These are phyloP conservation scores for Sugiyamaella smithiae DNA, from an alignment of 805 yeast species.

Conservation along the genomic window DNA sequence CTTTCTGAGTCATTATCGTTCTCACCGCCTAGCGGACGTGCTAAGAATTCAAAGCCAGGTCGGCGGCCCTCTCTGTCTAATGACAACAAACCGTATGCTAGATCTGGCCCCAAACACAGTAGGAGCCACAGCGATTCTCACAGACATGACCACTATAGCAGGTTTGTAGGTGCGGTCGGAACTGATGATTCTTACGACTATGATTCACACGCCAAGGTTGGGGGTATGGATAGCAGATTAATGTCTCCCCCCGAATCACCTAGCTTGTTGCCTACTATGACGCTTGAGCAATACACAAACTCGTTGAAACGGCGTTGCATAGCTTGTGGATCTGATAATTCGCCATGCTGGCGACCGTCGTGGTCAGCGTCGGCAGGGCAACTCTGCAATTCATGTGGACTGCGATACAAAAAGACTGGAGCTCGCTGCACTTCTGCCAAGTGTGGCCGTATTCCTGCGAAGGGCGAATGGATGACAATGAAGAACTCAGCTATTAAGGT, in stretches of 20 bases:
- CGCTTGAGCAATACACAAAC: slow-evolving; percentile 8
- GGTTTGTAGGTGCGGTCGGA: not conserved
- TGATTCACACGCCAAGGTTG: not conserved
- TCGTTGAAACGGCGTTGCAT: slow-evolving; percentile 60
- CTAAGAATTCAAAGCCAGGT: not conserved
- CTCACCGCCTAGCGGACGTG: not conserved
- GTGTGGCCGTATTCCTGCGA: slow-evolving; percentile 91
- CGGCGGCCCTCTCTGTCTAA: not conserved
- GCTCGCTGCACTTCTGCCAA: slow-evolving; percentile 75
- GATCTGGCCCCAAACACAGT: not conserved
- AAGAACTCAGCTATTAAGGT: slow-evolving; percentile 48
- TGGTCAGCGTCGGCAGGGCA: slow-evolving; percentile 94
- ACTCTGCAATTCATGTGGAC: slow-evolving; percentile 93
- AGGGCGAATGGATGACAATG: slow-evolving; percentile 92
- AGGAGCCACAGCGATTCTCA: not conserved
- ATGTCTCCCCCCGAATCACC: slow-evolving; percentile 24
- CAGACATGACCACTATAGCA: not conserved
- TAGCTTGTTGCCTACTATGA: not conserved
- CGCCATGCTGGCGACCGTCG: slow-evolving; percentile 98
- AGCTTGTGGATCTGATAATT: slow-evolving; percentile 84
- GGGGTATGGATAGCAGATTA: slow-evolving; percentile 1
- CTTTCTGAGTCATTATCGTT: slow-evolving; percentile 1
- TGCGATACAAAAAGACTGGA: slow-evolving; percentile 89
- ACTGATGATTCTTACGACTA: not conserved
- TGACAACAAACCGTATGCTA: not conserved